Base-by-base conservation (phyloP, 257 asterid genomes). In the Fraxinus anomala region DNA sequence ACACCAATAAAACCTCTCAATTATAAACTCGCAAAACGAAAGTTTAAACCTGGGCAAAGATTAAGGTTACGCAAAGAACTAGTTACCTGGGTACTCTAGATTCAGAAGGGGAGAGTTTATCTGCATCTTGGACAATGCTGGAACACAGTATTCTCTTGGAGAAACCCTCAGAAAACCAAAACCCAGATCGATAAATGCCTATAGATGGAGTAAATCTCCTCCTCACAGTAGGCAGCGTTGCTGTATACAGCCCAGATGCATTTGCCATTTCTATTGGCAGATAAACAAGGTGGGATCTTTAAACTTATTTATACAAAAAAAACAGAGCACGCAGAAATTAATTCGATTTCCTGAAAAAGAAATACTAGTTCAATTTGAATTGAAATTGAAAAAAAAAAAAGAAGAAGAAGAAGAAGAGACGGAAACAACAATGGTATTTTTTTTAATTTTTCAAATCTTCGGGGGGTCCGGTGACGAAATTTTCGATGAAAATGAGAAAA, bases 121-220 rank as follows among this genome's bases (percentile, higher is more conserved):
- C 90, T 6, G 89, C 93, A n/a, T 92, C 92, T 78, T 89, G 89
- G 77, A 86, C 78, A 26, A 91, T 73, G 87, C 88, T 85, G 80
- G 92, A 83, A 76, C 94, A 94, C 72, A 82, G 33, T 37, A 85
- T 76, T 81, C 87, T 86, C 74, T 78, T 87, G 73, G 81, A 80
- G 59, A 39, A 84, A 68, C 80, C 81, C 79, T 83, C 85, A 36
- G 82, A 80, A 36, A 79, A 78, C 54, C 80, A 83, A 79, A 73
- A 33, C 84, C 84, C 84, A 76, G 84, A 74, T 80, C 84, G 82
- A 87, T 73, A 78, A 31, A 82, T 73, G 51, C 81, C 80, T 40
- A 80, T 69, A 44, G 84, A 76, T 68, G 82, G 77, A 77, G 82
- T 73, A 84, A 80, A 79, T 80, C 78, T 80, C 79, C 77, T 76